Base-by-base conservation (phyloP, 2,329 filamentous ascomycete genomes). In the Sporothrix humicola region DNA sequence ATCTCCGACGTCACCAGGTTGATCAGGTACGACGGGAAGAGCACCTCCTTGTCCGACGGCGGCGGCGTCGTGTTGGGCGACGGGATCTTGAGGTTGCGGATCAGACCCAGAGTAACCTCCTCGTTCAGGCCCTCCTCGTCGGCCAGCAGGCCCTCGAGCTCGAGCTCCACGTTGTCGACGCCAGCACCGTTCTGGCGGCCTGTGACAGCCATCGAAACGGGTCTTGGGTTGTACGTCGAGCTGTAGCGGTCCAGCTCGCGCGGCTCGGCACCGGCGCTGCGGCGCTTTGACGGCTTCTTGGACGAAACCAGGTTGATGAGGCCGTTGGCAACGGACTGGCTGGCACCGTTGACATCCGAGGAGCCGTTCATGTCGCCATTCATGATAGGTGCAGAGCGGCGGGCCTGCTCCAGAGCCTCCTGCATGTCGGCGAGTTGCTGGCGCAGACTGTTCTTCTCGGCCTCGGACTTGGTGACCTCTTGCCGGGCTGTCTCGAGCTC, bases 1-100 rank as follows among this genome's bases (percentile, higher is more conserved):
- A 99, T 99, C 85, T 99, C 96, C 17, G 95, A 98, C 13, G 96
- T 99, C 76, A 99, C 96, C 75, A 99, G 88, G 83, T 99, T 99
- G 86, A 99, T 99, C 78, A 99, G 91, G 82, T 98, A 99, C 10
- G 96, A 95, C 48, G 96, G 96, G 91, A 99, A 99, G 71, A 99
- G 87, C 26, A 99, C 95, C 82, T 99, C 96, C 85, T 99, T 99
- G 84, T 99, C 96, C 20, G 94, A 97, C 12, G 96, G 95, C 71
- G 95, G 92, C 23, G 95, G 95, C 71, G 90, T 95, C 48, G 93
- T 91, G 80, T 91, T 93, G 63, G 96, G 95, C 12, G 92, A 91
- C 23, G 96, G 96, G 76, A 99, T 98, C 88, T 97, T 98, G 77
- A 99, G 89, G 81, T 98, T 98, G 80, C 92, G 91, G 82, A 99